Evolutionary conservation across 495 filamentous ascomycete species (phyloP), one percentile per base, ranked within the genome.

Genomic region (Neurospora sp.): DNA sequence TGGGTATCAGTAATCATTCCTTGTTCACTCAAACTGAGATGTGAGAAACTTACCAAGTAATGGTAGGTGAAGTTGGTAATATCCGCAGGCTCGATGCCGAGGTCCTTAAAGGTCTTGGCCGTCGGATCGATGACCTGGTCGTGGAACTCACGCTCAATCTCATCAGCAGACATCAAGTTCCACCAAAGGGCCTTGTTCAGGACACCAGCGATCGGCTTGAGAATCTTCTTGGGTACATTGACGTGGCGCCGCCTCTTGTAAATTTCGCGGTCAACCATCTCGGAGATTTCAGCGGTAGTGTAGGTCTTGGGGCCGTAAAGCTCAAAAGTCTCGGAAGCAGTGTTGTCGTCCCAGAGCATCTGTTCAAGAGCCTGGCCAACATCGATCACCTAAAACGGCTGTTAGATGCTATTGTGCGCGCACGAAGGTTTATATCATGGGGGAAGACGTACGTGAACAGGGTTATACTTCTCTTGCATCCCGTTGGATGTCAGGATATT

Each of bases 231-330:
- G 69, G 96, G 96, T 31, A 99, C 75, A 82, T 99, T 99, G 81
- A 99, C 88, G 82, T 97, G 96, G 72, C 90, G 87, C 75, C 94
- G 90, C 78, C 90, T 87, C 87, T 96, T 97, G 86, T 90, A 85
- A 75, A 98, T 98, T 86, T 98, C 95, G 69, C 88, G 88, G 85
- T 97, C 94, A 45, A 98, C 94, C 72, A 98, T 79, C 77, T 92
- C 88, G 61, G 91, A 89, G 70, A 99, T 93, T 82, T 98, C 93
- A 65, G 88, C 90, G 75, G 91, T 94, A 40, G 92, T 92, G 87
- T 97, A 97, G 76, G 97, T 90, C 84, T 90, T 94, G 31, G 96
- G 95, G 9, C 96, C 96, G 81, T 94, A 97, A 18, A 99, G 91
- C 85, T 99, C 96, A 77, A 85, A 99, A 1, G 96, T 99, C 83